Evolutionary conservation across 495 filamentous ascomycete species (phyloP), one percentile per base, ranked within the genome.

Genomic region (Trichodelitschia bisporula): DNA sequence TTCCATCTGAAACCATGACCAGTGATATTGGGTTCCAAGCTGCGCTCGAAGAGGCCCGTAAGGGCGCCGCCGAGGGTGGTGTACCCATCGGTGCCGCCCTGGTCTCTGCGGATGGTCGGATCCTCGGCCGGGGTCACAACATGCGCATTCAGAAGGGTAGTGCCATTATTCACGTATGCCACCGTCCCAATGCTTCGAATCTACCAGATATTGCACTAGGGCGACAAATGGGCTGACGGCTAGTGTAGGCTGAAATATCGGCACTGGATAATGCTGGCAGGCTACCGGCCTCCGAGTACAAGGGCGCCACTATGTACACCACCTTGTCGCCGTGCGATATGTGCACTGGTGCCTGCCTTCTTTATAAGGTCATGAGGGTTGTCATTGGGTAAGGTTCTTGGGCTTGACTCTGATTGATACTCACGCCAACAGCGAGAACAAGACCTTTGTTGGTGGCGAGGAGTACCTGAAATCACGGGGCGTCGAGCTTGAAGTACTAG

Each of bases 261-360:
- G 67, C 74, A 6, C 59, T 90, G 24, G 72, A 80, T 35, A 72
- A 73, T 48, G 70, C 75, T 0, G 77, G 78, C 23, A 69, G 76
- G 31, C 61, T 82, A 23, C 66, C 72, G 21, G 74, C 71, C 9
- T 62, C 61, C 1, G 63, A 64, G 13, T 86, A 83, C 49, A 51
- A 58, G 39, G 72, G 74, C 25, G 57, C 67, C 25, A 86, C 78
- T 3, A 80, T 86, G 71, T 86, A 77, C 50, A 86, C 77, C 5
- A 84, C 79, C 1, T 55, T 89, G 3, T 83, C 77, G 10, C 79
- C 77, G 0, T 90, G 79, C 46, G 71, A 82, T 45, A 86, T 86
- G 77, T 84, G 76, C 58, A 72, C 77, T 10, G 77, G 77, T 15
- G 77, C 78, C 3, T 78, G 73, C 40, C 51, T 89, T 27, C 58